Evolutionary conservation across 2,329 filamentous ascomycete species (phyloP).

Genomic region (Colletotrichum sp.): DNA sequence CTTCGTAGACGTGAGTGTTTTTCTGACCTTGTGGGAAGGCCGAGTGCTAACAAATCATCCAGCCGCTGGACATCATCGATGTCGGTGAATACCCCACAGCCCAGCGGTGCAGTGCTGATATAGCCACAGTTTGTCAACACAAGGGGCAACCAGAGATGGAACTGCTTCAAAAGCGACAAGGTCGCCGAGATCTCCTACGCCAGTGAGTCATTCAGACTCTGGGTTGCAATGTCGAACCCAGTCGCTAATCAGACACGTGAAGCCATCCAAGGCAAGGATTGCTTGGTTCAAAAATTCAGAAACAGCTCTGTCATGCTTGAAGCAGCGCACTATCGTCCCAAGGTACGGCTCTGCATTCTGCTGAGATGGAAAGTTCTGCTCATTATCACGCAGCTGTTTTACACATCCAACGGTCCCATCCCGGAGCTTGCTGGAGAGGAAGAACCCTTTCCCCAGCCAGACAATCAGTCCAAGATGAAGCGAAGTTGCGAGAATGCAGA

Average conservation of each 20-base stretch:
- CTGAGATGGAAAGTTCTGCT: not conserved
- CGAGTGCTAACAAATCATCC: constrained; percentile 38
- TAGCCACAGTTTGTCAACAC: constrained; percentile 70
- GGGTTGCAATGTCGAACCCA: accelerated
- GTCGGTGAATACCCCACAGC: constrained; percentile 45
- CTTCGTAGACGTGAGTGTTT: constrained; percentile 73
- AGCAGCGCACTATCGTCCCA: constrained; percentile 79
- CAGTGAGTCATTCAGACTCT: constrained; percentile 62
- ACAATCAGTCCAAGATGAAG: constrained; percentile 88
- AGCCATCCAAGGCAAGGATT: constrained; percentile 90
- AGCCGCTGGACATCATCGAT: constrained; percentile 76
- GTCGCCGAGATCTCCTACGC: constrained; percentile 92
- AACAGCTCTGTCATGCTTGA: constrained; percentile 98
- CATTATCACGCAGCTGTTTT: constrained; percentile 49
- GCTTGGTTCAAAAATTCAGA: constrained; percentile 90
- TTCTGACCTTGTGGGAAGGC: not conserved
- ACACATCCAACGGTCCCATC: constrained; percentile 51
- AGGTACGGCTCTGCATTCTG: constrained; percentile 54
- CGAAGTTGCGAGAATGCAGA: constrained; percentile 87
- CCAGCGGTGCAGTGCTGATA: constrained; percentile 27
- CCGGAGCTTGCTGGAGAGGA: constrained; percentile 69
- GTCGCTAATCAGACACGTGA: constrained; percentile 40
- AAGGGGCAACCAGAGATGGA: constrained; percentile 76
- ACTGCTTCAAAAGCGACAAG: constrained; percentile 83
- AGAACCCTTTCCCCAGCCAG: constrained; percentile 76